Evolutionary conservation across 2,329 filamentous ascomycete species (phyloP).

Genomic region (Alternaria conjuncta): DNA sequence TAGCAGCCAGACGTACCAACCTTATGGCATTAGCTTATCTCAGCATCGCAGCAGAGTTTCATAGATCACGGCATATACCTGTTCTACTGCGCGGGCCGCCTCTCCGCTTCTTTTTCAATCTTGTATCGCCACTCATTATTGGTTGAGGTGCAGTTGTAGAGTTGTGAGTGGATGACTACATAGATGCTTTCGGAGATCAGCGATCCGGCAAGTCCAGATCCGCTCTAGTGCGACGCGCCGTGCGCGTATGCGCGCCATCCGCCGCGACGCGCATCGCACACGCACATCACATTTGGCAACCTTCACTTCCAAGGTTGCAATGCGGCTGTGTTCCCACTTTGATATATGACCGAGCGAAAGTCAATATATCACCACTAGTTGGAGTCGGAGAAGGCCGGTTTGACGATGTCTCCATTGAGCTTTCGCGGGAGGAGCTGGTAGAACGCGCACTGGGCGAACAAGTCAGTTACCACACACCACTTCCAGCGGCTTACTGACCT

Average conservation of each 20-base stretch:
- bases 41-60: not conserved
- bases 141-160: not conserved
- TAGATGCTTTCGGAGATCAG: not conserved
- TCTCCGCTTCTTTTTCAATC: slow-evolving; percentile 31
- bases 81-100: slow-evolving; percentile 33
- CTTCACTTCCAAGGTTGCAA: not conserved
- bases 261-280: not conserved
- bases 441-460: not conserved
- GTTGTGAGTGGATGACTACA: not conserved
- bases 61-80: slow-evolving; percentile 14
- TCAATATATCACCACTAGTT: not conserved
- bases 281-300: not conserved
- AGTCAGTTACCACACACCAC: not conserved
- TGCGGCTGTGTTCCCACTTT: not conserved
- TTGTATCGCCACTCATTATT: slow-evolving; percentile 3
- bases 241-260: not conserved
- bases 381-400: not conserved
- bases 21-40: slow-evolving; percentile 4
- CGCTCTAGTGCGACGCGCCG: not conserved
- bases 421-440: not conserved
- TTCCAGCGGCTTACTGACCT: not conserved
- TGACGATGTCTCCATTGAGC: not conserved
- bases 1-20: slow-evolving; percentile 6
- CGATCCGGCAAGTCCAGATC: not conserved
- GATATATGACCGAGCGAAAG: not conserved